Evolutionary conservation across 108 stramenopile species (phyloP).

Genomic region (Craspedostauros australis): DNA sequence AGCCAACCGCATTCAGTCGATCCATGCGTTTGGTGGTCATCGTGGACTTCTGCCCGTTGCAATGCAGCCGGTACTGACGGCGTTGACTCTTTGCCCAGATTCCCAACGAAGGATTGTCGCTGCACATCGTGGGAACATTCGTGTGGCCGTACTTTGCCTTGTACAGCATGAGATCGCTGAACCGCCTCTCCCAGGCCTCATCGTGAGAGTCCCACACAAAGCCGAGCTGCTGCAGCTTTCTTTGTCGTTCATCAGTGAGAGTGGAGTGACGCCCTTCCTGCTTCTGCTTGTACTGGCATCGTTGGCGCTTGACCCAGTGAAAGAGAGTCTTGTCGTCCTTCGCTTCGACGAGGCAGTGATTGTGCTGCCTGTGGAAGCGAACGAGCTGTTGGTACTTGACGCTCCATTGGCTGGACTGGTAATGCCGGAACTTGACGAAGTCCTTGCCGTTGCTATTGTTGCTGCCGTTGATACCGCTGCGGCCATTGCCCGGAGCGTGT

Average conservation of each 20-base stretch:
- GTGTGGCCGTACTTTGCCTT: slow-evolving; percentile 18
- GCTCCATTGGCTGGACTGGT: too few relatives aligned
- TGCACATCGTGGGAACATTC: slow-evolving; percentile 12
- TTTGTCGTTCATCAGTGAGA: neutral
- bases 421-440: too few relatives aligned
- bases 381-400: too few relatives aligned
- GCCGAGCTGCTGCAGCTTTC: slow-evolving; percentile 9
- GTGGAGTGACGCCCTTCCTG: slow-evolving; percentile 3
- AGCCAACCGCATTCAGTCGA: slow-evolving; percentile 17
- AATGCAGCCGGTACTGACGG: slow-evolving; percentile 18
- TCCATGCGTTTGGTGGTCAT: slow-evolving; percentile 16
- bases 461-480: too few relatives aligned
- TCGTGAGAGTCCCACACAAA: slow-evolving; percentile 14
- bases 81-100: slow-evolving; percentile 30
- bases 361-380: too few relatives aligned
- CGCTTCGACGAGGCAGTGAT: slow-evolving; percentile 13
- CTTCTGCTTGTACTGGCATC: slow-evolving; percentile 38
- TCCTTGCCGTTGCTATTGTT: too few relatives aligned
- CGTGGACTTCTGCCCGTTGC: neutral
- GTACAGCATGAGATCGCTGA: slow-evolving; percentile 12
- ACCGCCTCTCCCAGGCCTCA: slow-evolving; percentile 7
- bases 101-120: slow-evolving; percentile 7
- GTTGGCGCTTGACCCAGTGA: slow-evolving; percentile 41
- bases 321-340: slow-evolving; percentile 10
- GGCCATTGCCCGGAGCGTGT: too few relatives aligned